Conservation (phyloP, 345 rosid species). For the Durio zibethinus region DNA sequence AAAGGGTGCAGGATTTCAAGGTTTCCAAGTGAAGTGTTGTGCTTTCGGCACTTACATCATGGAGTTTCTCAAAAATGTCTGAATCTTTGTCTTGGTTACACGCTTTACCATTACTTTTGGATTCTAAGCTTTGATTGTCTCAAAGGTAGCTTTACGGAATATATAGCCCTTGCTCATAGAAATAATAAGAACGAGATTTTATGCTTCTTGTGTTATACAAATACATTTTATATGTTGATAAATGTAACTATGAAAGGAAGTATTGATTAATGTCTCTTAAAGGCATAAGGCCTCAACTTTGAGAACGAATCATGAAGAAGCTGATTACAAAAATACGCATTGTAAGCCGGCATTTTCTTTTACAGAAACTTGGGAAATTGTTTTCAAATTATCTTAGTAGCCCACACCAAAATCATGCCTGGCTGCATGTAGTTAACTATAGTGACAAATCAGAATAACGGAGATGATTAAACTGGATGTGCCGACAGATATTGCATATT, state of each 20-base stretch:
- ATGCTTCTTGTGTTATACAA: conserved; percentile 4
- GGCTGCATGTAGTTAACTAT: background rate
- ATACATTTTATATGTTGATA: background rate
- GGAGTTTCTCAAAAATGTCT: conserved; percentile 66
- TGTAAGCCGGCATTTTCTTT: background rate
- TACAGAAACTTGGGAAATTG: background rate
- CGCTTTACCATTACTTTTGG: conserved; percentile 1
- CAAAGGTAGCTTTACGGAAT: background rate
- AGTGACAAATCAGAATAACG: background rate
- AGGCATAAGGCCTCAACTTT: background rate
- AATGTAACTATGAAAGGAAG: background rate
- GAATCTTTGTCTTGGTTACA: background rate
- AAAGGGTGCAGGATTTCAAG: conserved; percentile 67
- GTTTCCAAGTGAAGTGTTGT: conserved; percentile 52
- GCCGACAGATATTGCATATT: background rate
- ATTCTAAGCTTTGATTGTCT: conserved; percentile 1
- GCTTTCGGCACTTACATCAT: conserved; percentile 63
- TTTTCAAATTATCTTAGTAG: background rate
- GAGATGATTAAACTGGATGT: background rate
- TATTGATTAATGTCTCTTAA: background rate
- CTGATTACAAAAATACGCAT: background rate
- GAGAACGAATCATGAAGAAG: background rate
- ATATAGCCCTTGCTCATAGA: background rate
- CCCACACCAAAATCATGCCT: background rate
- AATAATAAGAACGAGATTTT: conserved; percentile 1